phyloP scores from a whole-genome alignment of 2,329 filamentous ascomycete genomes.

The Cryphonectria radicalis region DNA sequence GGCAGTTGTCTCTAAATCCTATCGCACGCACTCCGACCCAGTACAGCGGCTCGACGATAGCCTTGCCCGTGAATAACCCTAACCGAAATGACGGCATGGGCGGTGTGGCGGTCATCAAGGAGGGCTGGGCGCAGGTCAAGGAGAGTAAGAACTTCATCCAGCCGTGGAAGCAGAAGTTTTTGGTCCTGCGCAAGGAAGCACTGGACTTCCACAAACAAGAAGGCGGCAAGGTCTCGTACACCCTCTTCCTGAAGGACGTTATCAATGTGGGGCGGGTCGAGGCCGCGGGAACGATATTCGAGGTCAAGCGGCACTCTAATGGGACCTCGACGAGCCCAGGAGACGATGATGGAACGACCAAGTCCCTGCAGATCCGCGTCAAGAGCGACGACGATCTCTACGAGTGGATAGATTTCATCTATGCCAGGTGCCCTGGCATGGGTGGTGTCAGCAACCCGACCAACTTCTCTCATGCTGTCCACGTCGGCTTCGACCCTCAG shows the following conservation, averaged over 20 bases:
- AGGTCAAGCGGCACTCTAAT: conserved; percentile 79
- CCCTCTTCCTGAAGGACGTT: conserved; percentile 84
- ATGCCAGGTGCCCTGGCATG: conserved; percentile 95
- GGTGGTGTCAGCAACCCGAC: conserved; percentile 98
- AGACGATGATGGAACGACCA: conserved; percentile 79
- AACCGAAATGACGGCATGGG: conserved; percentile 59
- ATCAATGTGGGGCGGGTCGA: conserved; percentile 90
- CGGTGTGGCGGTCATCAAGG: conserved; percentile 75
- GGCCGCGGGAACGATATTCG: conserved; percentile 88
- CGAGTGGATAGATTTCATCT: conserved; percentile 98
- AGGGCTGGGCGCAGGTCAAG: conserved; percentile 84
- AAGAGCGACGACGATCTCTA: conserved; percentile 97
- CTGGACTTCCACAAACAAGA: conserved; percentile 95
- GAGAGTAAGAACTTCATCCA: conserved; percentile 87
- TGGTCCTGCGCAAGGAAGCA: conserved; percentile 89
- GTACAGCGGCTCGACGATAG: conserved; percentile 73
- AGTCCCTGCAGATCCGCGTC: conserved; percentile 88
- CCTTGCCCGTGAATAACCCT: conserved; percentile 63
- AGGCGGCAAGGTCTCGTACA: conserved; percentile 83
- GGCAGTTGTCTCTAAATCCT: conserved; percentile 73
- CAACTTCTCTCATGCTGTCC: conserved; percentile 95
- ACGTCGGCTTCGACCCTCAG: conserved; percentile 95
- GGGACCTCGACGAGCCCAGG: conserved; percentile 72
- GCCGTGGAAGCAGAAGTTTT: conserved; percentile 86
- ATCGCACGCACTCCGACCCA: conserved; percentile 66